phyloP scores from a whole-genome alignment of 345 rosid genomes.

The Salix caprea region DNA sequence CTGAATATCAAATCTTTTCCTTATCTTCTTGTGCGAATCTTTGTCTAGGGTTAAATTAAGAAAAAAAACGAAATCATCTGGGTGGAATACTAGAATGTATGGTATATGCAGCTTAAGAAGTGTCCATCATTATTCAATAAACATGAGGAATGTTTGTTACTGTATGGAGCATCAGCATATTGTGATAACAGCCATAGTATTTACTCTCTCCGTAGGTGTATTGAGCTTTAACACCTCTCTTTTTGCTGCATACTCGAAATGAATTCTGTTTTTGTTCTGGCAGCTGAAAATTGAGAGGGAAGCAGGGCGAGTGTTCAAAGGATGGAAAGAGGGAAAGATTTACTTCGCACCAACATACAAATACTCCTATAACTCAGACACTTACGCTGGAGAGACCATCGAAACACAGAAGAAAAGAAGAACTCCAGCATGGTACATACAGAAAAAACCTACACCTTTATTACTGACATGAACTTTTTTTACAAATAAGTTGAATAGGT shows the following conservation, averaged over 20 bases:
- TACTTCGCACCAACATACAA: constrained; percentile 89
- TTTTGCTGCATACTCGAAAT: constrained; percentile 1
- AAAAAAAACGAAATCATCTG: background rate
- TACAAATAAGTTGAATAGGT: background rate
- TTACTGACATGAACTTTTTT: background rate
- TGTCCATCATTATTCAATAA: background rate
- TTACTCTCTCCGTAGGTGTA: background rate
- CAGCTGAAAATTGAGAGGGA: constrained; percentile 92
- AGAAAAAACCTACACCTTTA: background rate
- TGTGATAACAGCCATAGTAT: background rate
- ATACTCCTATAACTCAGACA: constrained; percentile 75
- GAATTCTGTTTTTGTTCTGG: background rate
- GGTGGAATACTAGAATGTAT: background rate
- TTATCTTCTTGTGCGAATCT: background rate
- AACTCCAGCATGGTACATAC: constrained; percentile 88
- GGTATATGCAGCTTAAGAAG: background rate
- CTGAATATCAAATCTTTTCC: background rate
- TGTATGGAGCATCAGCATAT: too few species aligned
- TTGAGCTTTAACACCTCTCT: background rate
- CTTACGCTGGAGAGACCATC: constrained; percentile 63
- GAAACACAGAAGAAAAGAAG: constrained; percentile 71
- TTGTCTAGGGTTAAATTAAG: background rate
- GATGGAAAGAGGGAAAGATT: constrained; percentile 92
- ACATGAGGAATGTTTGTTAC: background rate
- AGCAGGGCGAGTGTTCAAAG: constrained; percentile 77